Evolutionary conservation across 371 early-diverging fungal species (phyloP), one percentile per base, ranked within the genome.

Genomic region (Mucor racemosus): DNA sequence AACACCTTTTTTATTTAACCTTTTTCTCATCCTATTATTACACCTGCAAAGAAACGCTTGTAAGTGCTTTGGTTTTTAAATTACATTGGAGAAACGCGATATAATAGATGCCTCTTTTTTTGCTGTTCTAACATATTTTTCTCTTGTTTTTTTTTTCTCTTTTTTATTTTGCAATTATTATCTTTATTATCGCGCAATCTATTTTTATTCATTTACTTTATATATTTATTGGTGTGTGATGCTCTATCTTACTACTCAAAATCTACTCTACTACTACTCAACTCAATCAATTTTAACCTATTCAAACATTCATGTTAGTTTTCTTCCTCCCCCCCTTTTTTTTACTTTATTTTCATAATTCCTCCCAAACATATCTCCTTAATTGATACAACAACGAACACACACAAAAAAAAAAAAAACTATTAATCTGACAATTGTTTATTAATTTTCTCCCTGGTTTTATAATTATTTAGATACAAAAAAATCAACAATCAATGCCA

Each of bases 291-390:
- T 53, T 53, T 53, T 6, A 38, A 38, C 26, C 4, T 38, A 53
- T 53, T 13, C 31, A 53, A 53, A 53, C 53, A 53, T 53, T 53
- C 53, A 61, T 61, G 61, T 61, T 61, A 61, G 61, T 61, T 61
- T 46, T 35, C 41, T 61, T 21, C 26, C n/a, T 15, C 15, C 42
- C 42, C 33, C 19, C 11, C 48, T 33, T 61, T 46, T 36, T 35
- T 19, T 33, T 35, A 14, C 36, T 36, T 61, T 44, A 31, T 48
- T 48, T 46, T 46, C 34, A 31, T 17, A 31, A 41, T 35, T 10
- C 15, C 53, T 31, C 13, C 26, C 38, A 38, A 11, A 26, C 26
- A 26, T 4, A 38, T 3, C 38, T 38, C 38, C 38, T 38, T 38
- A 9, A 9, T 38, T 38, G 9, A 38, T 9, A 38, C 38, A 38